Base-by-base conservation (phyloP, 768 basidiomycete species). In the Boletales sp. region DNA sequence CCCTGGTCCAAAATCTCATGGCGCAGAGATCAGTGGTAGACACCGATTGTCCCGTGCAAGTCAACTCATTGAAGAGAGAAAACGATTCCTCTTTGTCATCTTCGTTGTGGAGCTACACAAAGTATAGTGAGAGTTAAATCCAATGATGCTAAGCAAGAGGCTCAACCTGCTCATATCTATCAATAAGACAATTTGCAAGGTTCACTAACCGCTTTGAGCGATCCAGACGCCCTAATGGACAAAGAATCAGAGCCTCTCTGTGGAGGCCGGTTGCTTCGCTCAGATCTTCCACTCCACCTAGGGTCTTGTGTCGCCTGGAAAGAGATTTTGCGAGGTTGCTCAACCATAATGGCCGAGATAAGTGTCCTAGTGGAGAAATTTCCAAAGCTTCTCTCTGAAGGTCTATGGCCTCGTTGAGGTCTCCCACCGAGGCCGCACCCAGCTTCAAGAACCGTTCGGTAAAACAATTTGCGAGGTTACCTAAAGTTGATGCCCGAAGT, bases 331-430 rank as follows among this genome's bases (percentile, higher is more conserved):
- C 40, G 15, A 41, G 40, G 27, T n/a, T 14, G 9, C 15, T 10
- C 8, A 41, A 41, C 5, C 13, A 41, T 2, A 10, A 2, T 19
- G 13, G 13, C 9, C 12, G 27, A n/a, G 7, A 12, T 15, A 3
- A 14, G 17, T 38, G 37, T n/a, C 37, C 37, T 8, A n/a, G 37
- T 38, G 37, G 37, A n/a, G 6, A n/a, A 38, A 38, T 5, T 15
- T 10, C 32, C 8, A 38, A 8, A 15, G 17, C 37, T 8, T 38
- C 32, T 15, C 32, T 10, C 10, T 34, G 11, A 15, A 34, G 32
- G 32, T 8, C 10, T 15, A 38, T 38, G 17, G 37, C 37, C 45
- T 55, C 50, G 14, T 59, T 40, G 19, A 65, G 41, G 41, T 58
- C 24, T 24, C 24, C 24, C 24, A 5, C 52, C 24, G 18, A 32